Conservation (phyloP, 2,329 filamentous ascomycete genomes). For the Zopfia rhizophila region DNA sequence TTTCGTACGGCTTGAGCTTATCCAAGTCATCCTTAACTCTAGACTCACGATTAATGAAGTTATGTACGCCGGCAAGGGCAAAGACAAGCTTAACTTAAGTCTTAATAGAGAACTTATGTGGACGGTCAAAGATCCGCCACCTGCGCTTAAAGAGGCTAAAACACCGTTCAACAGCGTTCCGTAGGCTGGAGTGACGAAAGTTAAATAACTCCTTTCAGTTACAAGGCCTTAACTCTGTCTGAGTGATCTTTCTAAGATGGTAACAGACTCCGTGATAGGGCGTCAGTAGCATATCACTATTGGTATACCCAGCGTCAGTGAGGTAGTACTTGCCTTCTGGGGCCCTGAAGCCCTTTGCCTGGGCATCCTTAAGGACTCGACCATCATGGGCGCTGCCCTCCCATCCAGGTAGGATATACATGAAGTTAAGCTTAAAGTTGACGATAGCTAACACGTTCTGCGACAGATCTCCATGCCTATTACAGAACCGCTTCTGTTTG, state of each 20-base stretch:
- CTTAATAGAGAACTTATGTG: conserved; percentile 6
- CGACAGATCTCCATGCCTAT: conserved; percentile 2
- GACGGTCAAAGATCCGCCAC: conserved; percentile 4
- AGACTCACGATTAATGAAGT: conserved; percentile 1
- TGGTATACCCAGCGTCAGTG: neutral
- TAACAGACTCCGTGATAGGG: neutral
- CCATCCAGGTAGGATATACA: neutral
- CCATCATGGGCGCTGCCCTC: neutral
- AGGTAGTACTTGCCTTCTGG: neutral
- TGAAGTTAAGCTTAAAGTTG: conserved; percentile 1
- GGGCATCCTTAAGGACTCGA: neutral
- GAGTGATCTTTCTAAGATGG: conserved; percentile 1
- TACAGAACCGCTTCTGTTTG: conserved; percentile 1
- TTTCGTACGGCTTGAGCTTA: too few species aligned
- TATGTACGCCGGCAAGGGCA: conserved; percentile 5
- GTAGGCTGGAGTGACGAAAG: conserved; percentile 6
- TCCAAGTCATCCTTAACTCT: neutral
- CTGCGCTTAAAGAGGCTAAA: conserved; percentile 8
- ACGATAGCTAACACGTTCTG: conserved; percentile 1
- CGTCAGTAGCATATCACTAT: too few species aligned
- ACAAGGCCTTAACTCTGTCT: neutral
- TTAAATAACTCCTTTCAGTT: conserved; percentile 6
- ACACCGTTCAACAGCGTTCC: conserved; percentile 1
- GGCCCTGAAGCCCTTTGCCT: neutral
- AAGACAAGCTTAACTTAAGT: conserved; percentile 5